Conservation (phyloP, 495 filamentous ascomycete species). For the Aspergillus haitiensis region DNA sequence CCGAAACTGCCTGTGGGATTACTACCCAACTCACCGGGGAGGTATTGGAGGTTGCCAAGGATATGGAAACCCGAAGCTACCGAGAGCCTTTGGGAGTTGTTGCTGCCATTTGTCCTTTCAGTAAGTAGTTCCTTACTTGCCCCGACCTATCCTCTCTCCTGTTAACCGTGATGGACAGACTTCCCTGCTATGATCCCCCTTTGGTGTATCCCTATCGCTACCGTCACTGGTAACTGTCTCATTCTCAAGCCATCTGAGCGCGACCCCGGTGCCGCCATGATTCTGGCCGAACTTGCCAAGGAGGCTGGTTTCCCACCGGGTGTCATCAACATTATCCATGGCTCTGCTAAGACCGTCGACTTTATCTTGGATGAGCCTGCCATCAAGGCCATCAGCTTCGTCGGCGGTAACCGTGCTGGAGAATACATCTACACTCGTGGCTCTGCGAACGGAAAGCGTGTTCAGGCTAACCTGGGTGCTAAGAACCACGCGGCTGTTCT, state of each 20-base stretch:
- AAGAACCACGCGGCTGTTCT: constrained; percentile 98
- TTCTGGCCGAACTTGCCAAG: constrained; percentile 85
- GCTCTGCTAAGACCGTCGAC: constrained; percentile 86
- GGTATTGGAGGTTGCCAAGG: constrained; percentile 93
- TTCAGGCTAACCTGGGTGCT: constrained; percentile 97
- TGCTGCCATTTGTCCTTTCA: constrained; percentile 97
- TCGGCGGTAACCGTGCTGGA: constrained; percentile 93
- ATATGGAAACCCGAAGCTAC: constrained; percentile 97
- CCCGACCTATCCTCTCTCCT: background rate
- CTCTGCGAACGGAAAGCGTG: constrained; percentile 86
- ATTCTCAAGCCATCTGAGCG: constrained; percentile 97
- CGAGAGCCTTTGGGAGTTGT: constrained; percentile 91
- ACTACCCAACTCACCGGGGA: constrained; percentile 93
- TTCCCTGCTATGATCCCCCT: constrained; percentile 99
- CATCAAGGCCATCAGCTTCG: constrained; percentile 98
- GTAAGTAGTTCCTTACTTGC: constrained; percentile 53
- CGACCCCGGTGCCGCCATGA: constrained; percentile 97
- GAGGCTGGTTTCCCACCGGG: constrained; percentile 93
- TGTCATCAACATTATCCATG: constrained; percentile 94
- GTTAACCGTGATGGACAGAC: constrained; percentile 37
- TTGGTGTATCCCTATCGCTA: constrained; percentile 95
- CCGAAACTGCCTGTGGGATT: constrained; percentile 92
- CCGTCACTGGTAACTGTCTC: constrained; percentile 89
- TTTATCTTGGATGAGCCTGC: constrained; percentile 95
- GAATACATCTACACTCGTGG: constrained; percentile 94